Evolutionary conservation across 768 basidiomycete genomes (phyloP).

Genomic region (Termitomyces sp.): DNA sequence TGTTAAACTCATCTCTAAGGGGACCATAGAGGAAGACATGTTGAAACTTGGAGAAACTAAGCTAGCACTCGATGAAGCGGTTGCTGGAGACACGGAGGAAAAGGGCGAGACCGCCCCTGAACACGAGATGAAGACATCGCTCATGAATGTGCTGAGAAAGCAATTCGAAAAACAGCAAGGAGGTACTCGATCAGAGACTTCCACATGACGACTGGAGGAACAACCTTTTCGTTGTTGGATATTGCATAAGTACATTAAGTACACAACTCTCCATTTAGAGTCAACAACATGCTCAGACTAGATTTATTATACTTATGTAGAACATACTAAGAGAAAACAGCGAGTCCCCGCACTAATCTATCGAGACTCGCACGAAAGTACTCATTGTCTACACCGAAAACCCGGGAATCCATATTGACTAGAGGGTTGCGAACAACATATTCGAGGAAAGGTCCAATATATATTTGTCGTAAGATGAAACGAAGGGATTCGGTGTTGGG

Average conservation of each 20-base stretch:
- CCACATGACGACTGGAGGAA: conserved; percentile 1
- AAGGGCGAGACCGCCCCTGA: conserved; percentile 65
- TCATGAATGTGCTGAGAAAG: conserved; percentile 81
- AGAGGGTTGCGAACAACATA: conserved; percentile 93
- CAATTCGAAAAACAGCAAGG: conserved; percentile 67
- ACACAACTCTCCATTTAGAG: not conserved
- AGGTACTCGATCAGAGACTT: conserved; percentile 9
- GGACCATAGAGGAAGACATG: conserved; percentile 98
- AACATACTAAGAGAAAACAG: conserved; percentile 34
- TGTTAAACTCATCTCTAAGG: conserved; percentile 87
- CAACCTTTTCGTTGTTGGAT: not conserved
- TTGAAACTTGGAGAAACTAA: conserved; percentile 85
- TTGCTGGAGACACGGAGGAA: conserved; percentile 74
- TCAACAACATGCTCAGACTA: not conserved
- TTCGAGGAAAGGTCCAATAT: conserved; percentile 91
- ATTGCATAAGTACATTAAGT: too few species aligned
- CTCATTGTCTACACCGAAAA: conserved; percentile 89
- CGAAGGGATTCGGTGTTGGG: conserved; percentile 80
- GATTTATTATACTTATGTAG: not conserved
- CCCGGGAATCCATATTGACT: conserved; percentile 75
- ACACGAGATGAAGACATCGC: conserved; percentile 78
- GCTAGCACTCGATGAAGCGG: conserved; percentile 88
- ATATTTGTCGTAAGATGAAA: conserved; percentile 81
- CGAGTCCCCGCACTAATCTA: conserved; percentile 62
- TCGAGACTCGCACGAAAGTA: conserved; percentile 82